Base-by-base conservation (phyloP, 345 rosid genomes). In the Syzygium aromaticum region DNA sequence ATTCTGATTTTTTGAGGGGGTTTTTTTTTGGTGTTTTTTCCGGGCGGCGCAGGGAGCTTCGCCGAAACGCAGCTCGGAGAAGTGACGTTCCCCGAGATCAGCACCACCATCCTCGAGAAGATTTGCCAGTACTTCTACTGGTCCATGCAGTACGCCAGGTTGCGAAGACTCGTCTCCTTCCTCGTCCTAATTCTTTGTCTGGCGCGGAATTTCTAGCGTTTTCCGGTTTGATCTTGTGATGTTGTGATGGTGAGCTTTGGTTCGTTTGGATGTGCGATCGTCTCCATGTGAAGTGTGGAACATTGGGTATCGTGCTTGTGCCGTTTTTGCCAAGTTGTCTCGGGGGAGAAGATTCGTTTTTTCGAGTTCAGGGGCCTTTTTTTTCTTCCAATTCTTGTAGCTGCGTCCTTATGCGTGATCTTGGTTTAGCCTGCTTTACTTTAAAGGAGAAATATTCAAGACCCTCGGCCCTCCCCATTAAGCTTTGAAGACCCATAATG, bases 101-200 rank as follows among this genome's bases (percentile, higher is more conserved):
- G 96, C 90, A 91, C 96, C 17, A 89, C 95, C 10, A 94, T 96
- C 88, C 92, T 96, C 11, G 98, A 96, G 95, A 96, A 96, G 94
- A 95, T 96, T 78, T 96, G 99, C 87, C 96, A 96, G 83, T 96
- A 95, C 88, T 96, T 96, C 86, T 93, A 96, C 85, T 96, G 98
- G 99, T 94, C 96, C 87, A 95, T 95, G 87, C 97, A 95, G 88
- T 96, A 93, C 85, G 94, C 98, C 67, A 96, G 94, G 99, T 93
- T 3, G 2, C 49, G 49, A 86, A 43, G 86, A 82, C 85, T 59
- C 46, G 46, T 43, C 46, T 43, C 46, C 54, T 15, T 84, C 51
- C 84, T 85, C 25, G 28, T 56, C 33, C 84, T 78, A 51, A 54
- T 86, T 78, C 11, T 33, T 33, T 5, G 5, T 40, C 13, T 51